phyloP scores from a whole-genome alignment of 805 yeast genomes.

The Deakozyma indianensis region DNA sequence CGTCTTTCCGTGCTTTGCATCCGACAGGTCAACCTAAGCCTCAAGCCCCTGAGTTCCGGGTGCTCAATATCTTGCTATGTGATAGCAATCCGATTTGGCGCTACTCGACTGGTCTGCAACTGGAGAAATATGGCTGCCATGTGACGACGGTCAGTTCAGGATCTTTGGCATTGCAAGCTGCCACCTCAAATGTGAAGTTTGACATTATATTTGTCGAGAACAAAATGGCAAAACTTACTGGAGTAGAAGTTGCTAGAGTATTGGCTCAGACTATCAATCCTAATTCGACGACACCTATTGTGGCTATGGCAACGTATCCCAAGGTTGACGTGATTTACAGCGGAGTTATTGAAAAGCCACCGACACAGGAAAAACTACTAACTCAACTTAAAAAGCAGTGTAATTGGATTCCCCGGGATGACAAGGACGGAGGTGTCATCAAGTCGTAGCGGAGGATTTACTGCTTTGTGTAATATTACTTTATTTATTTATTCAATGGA shows the following conservation, averaged over 20 bases:
- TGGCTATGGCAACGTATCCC: conserved; percentile 56
- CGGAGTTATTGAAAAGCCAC: not conserved
- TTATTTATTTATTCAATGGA: not conserved
- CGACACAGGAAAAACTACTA: not conserved
- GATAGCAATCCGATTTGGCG: conserved; percentile 79
- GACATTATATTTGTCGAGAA: conserved; percentile 72
- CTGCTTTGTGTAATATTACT: not conserved
- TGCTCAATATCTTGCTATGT: conserved; percentile 61
- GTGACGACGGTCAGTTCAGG: conserved; percentile 69
- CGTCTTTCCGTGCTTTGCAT: conserved; percentile 26
- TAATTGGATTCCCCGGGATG: conserved; percentile 1
- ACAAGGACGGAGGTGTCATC: not conserved
- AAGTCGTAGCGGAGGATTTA: too few species aligned
- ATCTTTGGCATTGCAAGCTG: conserved; percentile 67
- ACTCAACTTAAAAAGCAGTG: not conserved
- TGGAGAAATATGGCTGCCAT: conserved; percentile 61
- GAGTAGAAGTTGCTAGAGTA: conserved; percentile 63
- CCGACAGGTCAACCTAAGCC: conserved; percentile 3
- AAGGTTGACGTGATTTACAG: conserved; percentile 10
- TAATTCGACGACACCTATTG: conserved; percentile 64
- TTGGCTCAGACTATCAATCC: conserved; percentile 61
- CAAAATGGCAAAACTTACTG: conserved; percentile 50
- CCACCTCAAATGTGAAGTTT: conserved; percentile 71
- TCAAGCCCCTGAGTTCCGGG: conserved; percentile 9
- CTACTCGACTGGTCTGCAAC: conserved; percentile 44